These are phyloP conservation scores for Daucus carota DNA, from an alignment of 129 eudicot genomes.

Conservation along the genomic window DH1_v3.0 NC_030386.2:34636501-34637000, in stretches of 20 bases:
- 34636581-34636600: slow-evolving; percentile 98
- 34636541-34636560: slow-evolving; percentile 56
- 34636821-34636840: slow-evolving; percentile 30
- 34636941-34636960: slow-evolving; percentile 74
- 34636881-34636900: slow-evolving; percentile 59
- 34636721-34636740: slow-evolving; percentile 54
- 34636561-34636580: slow-evolving; percentile 80
- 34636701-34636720: slow-evolving; percentile 47
- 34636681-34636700: slow-evolving; percentile 60
- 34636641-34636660: slow-evolving; percentile 82
- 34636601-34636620: slow-evolving; percentile 79
- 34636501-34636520: slow-evolving; percentile 83
- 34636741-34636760: slow-evolving; percentile 11
- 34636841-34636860: slow-evolving; percentile 71
- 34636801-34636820: slow-evolving; percentile 77
- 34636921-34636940: slow-evolving; percentile 87
- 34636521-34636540: slow-evolving; percentile 74
- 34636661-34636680: slow-evolving; percentile 72
- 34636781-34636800: background rate
- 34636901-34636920: slow-evolving; percentile 64
- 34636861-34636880: slow-evolving; percentile 73
- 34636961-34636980: slow-evolving; percentile 83
- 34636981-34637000: slow-evolving; percentile 76
- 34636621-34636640: slow-evolving; percentile 64
- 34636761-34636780: background rate